phyloP scores from a whole-genome alignment of 2,329 filamentous ascomycete species.

The Hymenoscyphus repandus region DNA sequence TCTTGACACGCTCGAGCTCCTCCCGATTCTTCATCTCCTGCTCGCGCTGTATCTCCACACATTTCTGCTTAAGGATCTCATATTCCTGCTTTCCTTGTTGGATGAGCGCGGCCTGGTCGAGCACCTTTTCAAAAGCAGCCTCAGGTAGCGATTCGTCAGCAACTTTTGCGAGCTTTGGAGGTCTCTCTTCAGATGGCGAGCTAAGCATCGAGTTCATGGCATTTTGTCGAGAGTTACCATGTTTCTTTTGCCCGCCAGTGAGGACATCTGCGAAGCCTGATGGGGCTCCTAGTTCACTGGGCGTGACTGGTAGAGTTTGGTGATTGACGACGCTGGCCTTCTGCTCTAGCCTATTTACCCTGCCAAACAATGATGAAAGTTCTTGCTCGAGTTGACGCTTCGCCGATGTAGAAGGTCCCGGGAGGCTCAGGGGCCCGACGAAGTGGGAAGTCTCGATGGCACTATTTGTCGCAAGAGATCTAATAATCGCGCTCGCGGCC shows the following conservation, averaged over 20 bases:
- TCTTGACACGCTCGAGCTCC: conserved; percentile 79
- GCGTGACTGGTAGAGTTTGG: conserved; percentile 68
- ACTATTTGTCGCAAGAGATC: conserved; percentile 40
- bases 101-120: conserved; percentile 89
- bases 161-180: conserved; percentile 38
- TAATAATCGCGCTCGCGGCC: conserved; percentile 49
- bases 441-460: conserved; percentile 6
- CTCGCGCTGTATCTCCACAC: conserved; percentile 79
- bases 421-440: conserved; percentile 52
- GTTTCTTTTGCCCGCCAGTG: conserved; percentile 30
- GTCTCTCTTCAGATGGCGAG: conserved; percentile 23
- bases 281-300: conserved; percentile 67
- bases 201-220: conserved; percentile 30
- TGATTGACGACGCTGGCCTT: conserved; percentile 59
- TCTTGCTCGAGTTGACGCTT: conserved; percentile 80
- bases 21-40: conserved; percentile 83
- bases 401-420: conserved; percentile 67
- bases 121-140: conserved; percentile 82
- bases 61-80: conserved; percentile 80
- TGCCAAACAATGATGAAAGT: conserved; percentile 68
- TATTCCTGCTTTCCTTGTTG: conserved; percentile 73
- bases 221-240: conserved; percentile 36
- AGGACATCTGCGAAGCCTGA: conserved; percentile 56
- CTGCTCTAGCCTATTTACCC: conserved; percentile 79
- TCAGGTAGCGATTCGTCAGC: conserved; percentile 74